These are phyloP conservation scores for Ceriops decandra DNA, from an alignment of 345 rosid genomes.

Conservation along the genomic window DNA sequence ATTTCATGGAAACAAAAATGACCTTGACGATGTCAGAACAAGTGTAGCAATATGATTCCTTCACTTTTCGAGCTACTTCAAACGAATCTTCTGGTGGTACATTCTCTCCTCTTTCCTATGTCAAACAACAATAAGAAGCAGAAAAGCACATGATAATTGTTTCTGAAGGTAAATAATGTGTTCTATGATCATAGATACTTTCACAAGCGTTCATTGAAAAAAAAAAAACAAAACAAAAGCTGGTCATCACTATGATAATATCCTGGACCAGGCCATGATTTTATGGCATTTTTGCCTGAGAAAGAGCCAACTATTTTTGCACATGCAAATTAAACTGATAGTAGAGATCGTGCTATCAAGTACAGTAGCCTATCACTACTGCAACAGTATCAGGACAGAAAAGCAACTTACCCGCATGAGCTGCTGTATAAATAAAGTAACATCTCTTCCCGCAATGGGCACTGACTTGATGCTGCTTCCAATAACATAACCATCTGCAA, in stretches of 20 bases:
- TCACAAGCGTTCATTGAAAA: not conserved
- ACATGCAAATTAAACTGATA: not conserved
- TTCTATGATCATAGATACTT: not conserved
- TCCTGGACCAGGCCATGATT: not conserved
- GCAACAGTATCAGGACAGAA: not conserved
- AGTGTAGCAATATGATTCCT: conserved; percentile 89
- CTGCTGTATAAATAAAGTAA: conserved; percentile 83
- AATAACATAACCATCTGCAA: conserved; percentile 98
- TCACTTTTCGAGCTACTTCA: conserved; percentile 90
- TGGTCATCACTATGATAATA: not conserved
- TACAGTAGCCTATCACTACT: not conserved
- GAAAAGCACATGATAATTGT: not conserved
- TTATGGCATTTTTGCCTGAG: too few species aligned
- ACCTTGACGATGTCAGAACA: conserved; percentile 98
- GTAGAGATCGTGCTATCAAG: not conserved
- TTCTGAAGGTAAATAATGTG: not conserved
- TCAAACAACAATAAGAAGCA: conserved; percentile 24
- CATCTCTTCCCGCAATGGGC: conserved; percentile 91
- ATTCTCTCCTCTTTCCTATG: conserved; percentile 97
- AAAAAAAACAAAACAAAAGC: not conserved
- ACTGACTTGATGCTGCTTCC: conserved; percentile 88
- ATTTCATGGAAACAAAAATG: conserved; percentile 14
- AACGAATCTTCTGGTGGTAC: conserved; percentile 95
- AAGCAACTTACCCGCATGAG: conserved; percentile 80
- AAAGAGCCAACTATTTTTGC: too few species aligned